phyloP scores from a whole-genome alignment of 352 stramenopile genomes.

The Heterotrichella gracilis region DNA sequence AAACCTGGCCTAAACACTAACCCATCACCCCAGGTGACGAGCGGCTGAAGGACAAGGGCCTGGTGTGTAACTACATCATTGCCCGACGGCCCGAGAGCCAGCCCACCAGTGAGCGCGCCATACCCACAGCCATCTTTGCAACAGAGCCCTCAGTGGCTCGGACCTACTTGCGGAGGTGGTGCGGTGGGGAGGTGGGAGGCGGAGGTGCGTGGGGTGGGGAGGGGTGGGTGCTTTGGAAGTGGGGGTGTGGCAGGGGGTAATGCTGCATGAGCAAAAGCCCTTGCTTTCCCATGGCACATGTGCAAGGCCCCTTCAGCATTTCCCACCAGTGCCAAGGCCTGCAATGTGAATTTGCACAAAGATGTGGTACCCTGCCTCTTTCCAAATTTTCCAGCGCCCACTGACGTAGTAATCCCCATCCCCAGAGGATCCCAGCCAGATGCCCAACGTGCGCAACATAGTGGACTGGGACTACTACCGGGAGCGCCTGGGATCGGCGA shows the following conservation, averaged over 20 bases:
- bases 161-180: conserved; percentile 86
- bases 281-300: no score
- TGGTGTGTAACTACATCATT: conserved; percentile 95
- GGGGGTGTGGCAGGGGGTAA: no score
- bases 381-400: conserved; percentile 24
- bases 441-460: conserved; percentile 49
- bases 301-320: no score
- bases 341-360: background rate
- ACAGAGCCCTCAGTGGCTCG: conserved; percentile 59
- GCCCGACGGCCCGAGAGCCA: conserved; percentile 46
- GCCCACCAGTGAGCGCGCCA: conserved; percentile 77
- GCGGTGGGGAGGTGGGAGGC: no score
- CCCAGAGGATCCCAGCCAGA: no score
- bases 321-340: no score
- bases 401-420: no score
- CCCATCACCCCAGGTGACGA: no score
- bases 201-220: no score
- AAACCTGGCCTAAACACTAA: no score
- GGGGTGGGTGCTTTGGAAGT: no score
- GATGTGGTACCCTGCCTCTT: background rate
- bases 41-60: conserved; percentile 83
- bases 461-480: conserved; percentile 96
- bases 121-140: conserved; percentile 87
- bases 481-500: conserved; percentile 45
- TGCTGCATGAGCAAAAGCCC: no score